Evolutionary conservation across 805 yeast species (phyloP).

Genomic region (Yarrowia alimentaria): DNA sequence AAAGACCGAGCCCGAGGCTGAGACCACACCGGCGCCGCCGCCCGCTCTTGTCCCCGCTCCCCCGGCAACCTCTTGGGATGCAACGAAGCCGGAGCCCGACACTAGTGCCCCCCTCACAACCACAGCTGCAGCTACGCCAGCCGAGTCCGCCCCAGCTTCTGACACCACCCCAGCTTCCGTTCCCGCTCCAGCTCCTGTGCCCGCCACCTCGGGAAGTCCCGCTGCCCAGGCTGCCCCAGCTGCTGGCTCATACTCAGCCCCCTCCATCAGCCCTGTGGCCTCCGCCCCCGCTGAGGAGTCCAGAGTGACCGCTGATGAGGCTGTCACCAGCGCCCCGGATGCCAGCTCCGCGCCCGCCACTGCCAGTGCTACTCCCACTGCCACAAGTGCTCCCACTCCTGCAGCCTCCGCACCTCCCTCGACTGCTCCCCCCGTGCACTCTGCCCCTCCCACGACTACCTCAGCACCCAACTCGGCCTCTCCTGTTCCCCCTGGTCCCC

Average conservation of each 20-base stretch:
- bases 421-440: not conserved
- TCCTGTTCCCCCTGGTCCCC: slow-evolving; percentile 26
- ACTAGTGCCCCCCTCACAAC: too few relatives aligned
- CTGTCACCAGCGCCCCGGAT: too few relatives aligned
- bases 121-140: too few relatives aligned
- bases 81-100: too few relatives aligned
- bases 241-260: not conserved
- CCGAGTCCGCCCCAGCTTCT: too few relatives aligned
- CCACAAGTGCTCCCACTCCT: not conserved
- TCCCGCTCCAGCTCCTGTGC: not conserved
- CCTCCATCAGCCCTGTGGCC: slow-evolving; percentile 1
- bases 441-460: not conserved
- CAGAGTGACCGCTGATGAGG: slow-evolving; percentile 7
- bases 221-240: not conserved
- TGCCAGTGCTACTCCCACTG: not conserved
- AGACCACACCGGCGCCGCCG: slow-evolving; percentile 9
- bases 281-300: not conserved
- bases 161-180: too few relatives aligned
- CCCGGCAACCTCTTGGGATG: too few relatives aligned
- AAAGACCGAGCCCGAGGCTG: slow-evolving; percentile 31
- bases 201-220: not conserved
- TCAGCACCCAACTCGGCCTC: slow-evolving; percentile 28
- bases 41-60: not conserved
- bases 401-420: not conserved
- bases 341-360: slow-evolving; percentile 8